These are phyloP conservation scores for Phytophthora constricta DNA, from an alignment of 352 stramenopile species.

Conservation along the genomic window DNA sequence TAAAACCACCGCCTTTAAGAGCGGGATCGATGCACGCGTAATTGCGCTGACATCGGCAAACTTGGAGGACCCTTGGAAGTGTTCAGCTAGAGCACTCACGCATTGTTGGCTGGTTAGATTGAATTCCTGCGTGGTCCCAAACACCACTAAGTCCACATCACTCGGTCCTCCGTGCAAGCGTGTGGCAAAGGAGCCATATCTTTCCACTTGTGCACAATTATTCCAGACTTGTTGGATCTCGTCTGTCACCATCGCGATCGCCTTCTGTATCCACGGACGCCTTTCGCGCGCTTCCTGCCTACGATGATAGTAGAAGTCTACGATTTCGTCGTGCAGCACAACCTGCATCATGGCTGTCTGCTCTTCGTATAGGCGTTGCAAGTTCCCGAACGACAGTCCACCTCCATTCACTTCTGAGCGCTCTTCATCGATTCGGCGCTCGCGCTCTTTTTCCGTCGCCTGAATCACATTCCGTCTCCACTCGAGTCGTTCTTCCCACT, in stretches of 20 bases:
- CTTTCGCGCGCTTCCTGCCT: constrained; percentile 43
- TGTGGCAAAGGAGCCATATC: constrained; percentile 80
- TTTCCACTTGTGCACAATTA: constrained; percentile 53
- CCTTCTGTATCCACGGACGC: constrained; percentile 53
- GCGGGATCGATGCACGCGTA: constrained; percentile 71
- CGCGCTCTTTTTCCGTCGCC: constrained; percentile 77
- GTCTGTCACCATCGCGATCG: constrained; percentile 52
- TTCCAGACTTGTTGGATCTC: constrained; percentile 63
- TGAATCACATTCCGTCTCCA: constrained; percentile 70
- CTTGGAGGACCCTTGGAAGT: constrained; percentile 26
- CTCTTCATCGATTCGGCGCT: constrained; percentile 70
- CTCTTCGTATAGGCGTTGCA: constrained; percentile 84
- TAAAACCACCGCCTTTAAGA: constrained; percentile 77
- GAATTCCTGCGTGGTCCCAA: constrained; percentile 59
- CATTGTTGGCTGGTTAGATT: constrained; percentile 63
- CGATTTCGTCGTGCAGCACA: constrained; percentile 81
- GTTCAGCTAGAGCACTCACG: constrained; percentile 43
- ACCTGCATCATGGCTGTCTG: constrained; percentile 81
- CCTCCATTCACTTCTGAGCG: constrained; percentile 32
- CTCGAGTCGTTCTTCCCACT: constrained; percentile 79
- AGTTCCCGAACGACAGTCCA: constrained; percentile 62
- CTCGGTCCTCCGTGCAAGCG: constrained; percentile 67
- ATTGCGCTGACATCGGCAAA: constrained; percentile 77
- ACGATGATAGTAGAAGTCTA: constrained; percentile 61
- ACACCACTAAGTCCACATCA: constrained; percentile 86